Evolutionary conservation across 2,329 filamentous ascomycete species (phyloP), one percentile per base, ranked within the genome.

Genomic region (Diaporthe longicolla): DNA sequence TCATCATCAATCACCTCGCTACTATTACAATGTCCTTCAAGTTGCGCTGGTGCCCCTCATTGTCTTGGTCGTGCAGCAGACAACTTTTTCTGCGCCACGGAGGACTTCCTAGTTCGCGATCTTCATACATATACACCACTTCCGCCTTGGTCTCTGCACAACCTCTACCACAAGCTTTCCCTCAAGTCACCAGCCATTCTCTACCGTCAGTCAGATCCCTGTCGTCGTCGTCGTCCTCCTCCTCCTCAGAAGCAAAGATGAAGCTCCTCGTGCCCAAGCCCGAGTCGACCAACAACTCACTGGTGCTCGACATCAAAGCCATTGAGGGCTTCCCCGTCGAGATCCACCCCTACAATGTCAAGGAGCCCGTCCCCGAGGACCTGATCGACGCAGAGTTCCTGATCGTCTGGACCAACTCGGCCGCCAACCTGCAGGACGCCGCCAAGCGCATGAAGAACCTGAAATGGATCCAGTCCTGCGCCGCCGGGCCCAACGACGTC

Each of bases 261-360:
- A 93, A 93, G 84, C 88, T 93, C 77, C 89, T 92, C 76, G 92
- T 92, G 83, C 91, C 91, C 68, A 92, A 89, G 72, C 92, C 90
- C 4, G 72, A 75, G 71, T 75, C 74, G 59, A 71, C 65, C 29
- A 74, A 72, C 68, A 68, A 65, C 52, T 75, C 74, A 35, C 74
- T 75, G 29, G 54, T 71, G 45, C 86, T 92, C 80, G 86, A 92
- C 83, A 78, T 87, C 74, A 76, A 85, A 75, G 84, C 83, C 79
- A 85, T 92, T 74, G 82, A 91, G 77, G 90, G 90, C 78, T 92
- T 91, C 84, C 84, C 87, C 63, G 86, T 89, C 59, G 81, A 85
- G 3, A 85, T 92, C n/a, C 85, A 89, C 78, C 80, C 89, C 21
- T 93, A 93, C 84, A 87, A 92, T 78, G 88, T 89, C 76, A 89